Base-by-base conservation (phyloP, 805 yeast genomes). In the Isabelozyma gotoi region DNA sequence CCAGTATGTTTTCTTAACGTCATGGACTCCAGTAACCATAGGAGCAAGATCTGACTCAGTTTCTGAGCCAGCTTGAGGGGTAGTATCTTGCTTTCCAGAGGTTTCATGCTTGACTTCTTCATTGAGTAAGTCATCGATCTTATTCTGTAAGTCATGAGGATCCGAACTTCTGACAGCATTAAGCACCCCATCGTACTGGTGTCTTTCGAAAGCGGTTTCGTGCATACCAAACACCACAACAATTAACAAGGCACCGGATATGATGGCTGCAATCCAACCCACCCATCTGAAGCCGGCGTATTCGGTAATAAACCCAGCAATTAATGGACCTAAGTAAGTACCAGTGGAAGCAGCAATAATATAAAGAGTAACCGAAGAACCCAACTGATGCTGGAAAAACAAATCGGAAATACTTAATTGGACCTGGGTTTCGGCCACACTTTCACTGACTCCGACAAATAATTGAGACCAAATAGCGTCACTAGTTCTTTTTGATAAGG, bases 261-360 rank as follows among this genome's bases (percentile, higher is more conserved):
- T 73, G 39, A 65, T 55, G 10, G 56, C 69, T 15, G 77, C 75
- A 41, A 75, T 65, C 63, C 78, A 67, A 47, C 79, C 74, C 7
- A 74, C 78, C 82, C 81, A 78, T 47, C 71, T 57, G 73, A 81
- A 81, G 5, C 78, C 76, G 19, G 69, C 62, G 20, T 69, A 72
- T 39, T 74, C 71, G 21, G 72, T 70, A 43, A 81, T 76, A 50
- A 77, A 76, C 10, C 84, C 84, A 10, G 84, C 82, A 38, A 80
- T 68, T 51, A 81, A 65, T 4, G 85, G 85, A 3, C 84, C 85
- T 44, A 79, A 59, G 51, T 66, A 81, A 35, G 80, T 76, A 7
- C 82, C 78, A 10, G 72, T 70, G 31, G 80, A 68, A 14, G 83
- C 66, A 11, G 84, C 78, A 45, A 73, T 59, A 46, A 80, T 78